These are phyloP conservation scores for Ormosia semicastrata DNA, from an alignment of 306 rosid species.

Conservation along the genomic window DNA sequence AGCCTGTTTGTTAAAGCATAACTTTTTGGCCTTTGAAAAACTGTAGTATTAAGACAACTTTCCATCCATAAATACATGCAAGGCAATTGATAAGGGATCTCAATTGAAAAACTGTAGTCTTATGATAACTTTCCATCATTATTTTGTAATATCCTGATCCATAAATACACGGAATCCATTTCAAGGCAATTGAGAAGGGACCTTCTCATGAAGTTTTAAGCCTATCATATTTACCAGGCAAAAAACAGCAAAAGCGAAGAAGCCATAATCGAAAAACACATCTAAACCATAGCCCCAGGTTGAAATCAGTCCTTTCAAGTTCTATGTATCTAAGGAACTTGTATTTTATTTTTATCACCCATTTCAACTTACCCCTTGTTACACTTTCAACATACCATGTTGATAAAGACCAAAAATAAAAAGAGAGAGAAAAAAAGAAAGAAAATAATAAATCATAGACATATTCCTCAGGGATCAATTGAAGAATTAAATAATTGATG, in stretches of 20 bases:
- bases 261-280: background rate
- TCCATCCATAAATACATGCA: background rate
- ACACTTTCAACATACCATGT: background rate
- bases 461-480: background rate
- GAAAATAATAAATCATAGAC: background rate
- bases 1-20: background rate
- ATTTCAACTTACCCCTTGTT: background rate
- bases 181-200: background rate
- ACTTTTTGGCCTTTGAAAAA: background rate
- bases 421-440: background rate
- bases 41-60: background rate
- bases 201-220: background rate
- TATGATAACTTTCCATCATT: background rate
- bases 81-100: background rate
- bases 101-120: background rate
- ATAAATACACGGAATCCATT: background rate
- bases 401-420: background rate
- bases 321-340: too few species aligned
- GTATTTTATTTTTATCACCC: too few species aligned
- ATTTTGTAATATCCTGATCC: background rate
- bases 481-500: background rate
- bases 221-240: background rate
- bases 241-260: background rate
- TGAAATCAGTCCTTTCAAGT: background rate
- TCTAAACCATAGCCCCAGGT: background rate